Percentiles rank a stretch among this genome's conserved stretches.
Conservation (phyloP, 192 early-diverging fungal species). For the Backusella parvicylindrica region DNA sequence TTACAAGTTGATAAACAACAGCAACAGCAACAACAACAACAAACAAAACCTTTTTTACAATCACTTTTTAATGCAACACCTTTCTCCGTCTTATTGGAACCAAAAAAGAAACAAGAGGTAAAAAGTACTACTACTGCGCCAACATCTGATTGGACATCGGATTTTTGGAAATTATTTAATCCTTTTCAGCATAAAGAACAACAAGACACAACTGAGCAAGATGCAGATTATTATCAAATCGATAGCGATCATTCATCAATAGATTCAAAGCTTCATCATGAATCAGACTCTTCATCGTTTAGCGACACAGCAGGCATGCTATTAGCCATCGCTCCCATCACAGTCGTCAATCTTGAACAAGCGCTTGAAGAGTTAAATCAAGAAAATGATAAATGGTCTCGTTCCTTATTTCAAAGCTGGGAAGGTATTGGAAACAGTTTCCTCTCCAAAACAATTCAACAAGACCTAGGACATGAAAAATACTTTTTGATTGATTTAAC, state of each 20-base stretch:
- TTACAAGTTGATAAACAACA: neutral
- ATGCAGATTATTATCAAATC: slow-evolving; percentile 13
- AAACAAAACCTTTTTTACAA: slow-evolving; percentile 6
- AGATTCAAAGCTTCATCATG: neutral
- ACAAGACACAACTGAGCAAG: neutral
- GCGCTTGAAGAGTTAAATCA: neutral
- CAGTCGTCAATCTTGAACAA: neutral
- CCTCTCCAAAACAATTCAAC: neutral
- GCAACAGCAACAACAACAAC: neutral
- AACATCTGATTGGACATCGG: slow-evolving; percentile 7
- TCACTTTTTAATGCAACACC: slow-evolving; percentile 6
- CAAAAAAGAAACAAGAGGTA: neutral
- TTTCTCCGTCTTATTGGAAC: neutral
- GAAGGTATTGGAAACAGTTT: slow-evolving; percentile 21
- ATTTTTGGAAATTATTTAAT: slow-evolving; percentile 11
- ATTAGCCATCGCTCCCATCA: slow-evolving; percentile 1
- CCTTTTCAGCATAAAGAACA: neutral
- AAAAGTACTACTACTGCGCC: neutral
- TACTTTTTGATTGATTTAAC: neutral
- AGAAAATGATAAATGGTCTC: slow-evolving; percentile 9
- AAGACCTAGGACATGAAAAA: neutral
- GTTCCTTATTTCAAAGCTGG: slow-evolving; percentile 16
- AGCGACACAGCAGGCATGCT: neutral
- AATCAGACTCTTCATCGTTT: neutral
- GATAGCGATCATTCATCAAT: neutral